Base-by-base conservation (phyloP, 2,329 filamentous ascomycete species). In the Talaromyces atroroseus region DNA sequence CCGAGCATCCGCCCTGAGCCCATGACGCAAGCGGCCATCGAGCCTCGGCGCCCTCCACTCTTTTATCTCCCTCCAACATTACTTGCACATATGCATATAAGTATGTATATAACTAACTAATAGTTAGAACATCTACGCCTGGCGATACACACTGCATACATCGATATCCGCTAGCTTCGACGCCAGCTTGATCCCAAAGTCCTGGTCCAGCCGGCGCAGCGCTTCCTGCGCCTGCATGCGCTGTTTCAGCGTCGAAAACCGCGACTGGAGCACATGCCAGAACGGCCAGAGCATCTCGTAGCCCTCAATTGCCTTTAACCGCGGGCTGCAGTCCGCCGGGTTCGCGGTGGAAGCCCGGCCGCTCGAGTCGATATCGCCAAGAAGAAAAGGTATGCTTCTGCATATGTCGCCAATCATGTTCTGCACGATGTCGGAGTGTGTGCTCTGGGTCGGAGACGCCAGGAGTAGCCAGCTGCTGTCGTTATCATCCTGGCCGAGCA, bases 241-340 rank as follows among this genome's bases (percentile, higher is more conserved):
- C 57, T 73, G 71, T 1, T 57, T 60, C 1, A 65, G 62, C 0
- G 66, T 71, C 4, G 71, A 68, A 49, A 71, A 59, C 0, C 68
- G 69, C 32, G 63, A 68, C 4, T 68, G 65, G 4, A 68, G 48
- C 8, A 70, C 63, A 46, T 70, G 70, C 71, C 71, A 73, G n/a
- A 72, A 58, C 2, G 71, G 71, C 71, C 71, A 73, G 2, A 72
- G 60, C 53, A 72, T 60, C 18, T 62, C 65, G 26, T 71, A 70
- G 0, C 60, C 68, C 23, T 71, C 66, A 1, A 66, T 66, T 1
- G 68, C 69, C 18, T 69, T 69, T 14, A 71, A 14, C 12, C 53
- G 44, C 11, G 47, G 45, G 16, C 44, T 57, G 8, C 20, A 18
- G 16, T 58, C 8, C 60, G 62, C 21, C 32, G 51, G n/a, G 12